These are phyloP conservation scores for Oryza glaberrima DNA, from an alignment of 176 grass and related monocot genomes.

Conservation along the genomic window DNA sequence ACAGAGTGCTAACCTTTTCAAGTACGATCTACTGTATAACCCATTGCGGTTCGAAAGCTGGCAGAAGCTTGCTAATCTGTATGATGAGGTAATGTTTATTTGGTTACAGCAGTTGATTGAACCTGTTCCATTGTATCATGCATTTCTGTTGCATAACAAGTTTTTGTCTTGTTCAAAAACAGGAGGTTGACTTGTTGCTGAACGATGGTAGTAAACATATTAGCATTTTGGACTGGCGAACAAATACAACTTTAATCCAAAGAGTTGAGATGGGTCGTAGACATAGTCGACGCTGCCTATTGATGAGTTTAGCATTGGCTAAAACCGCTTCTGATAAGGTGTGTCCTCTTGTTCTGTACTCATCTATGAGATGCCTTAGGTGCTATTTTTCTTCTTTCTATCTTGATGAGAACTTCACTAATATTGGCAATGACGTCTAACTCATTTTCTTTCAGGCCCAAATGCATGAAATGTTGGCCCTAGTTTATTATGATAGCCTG, in stretches of 20 bases:
- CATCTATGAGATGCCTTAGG: slow-evolving; percentile 16
- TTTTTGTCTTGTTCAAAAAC: slow-evolving; percentile 29
- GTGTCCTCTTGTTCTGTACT: slow-evolving; percentile 3
- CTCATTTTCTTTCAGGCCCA: slow-evolving; percentile 62
- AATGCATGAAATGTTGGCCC: slow-evolving; percentile 88
- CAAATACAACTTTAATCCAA: slow-evolving; percentile 69
- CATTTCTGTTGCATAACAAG: slow-evolving; percentile 33
- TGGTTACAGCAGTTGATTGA: slow-evolving; percentile 38
- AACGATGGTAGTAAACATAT: slow-evolving; percentile 99
- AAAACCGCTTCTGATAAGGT: slow-evolving; percentile 67
- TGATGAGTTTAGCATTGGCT: slow-evolving; percentile 80
- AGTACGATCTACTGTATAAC: slow-evolving; percentile 96
- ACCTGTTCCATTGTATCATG: slow-evolving; percentile 38
- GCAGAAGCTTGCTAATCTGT: slow-evolving; percentile 92
- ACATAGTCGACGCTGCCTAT: slow-evolving; percentile 79
- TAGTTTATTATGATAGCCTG: slow-evolving; percentile 94
- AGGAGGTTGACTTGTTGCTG: slow-evolving; percentile 96
- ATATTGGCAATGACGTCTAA: slow-evolving; percentile 16
- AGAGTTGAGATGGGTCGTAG: slow-evolving; percentile 90
- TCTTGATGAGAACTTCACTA: slow-evolving; percentile 17
- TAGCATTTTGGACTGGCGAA: slow-evolving; percentile 90
- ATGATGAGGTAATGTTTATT: slow-evolving; percentile 82
- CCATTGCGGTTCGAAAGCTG: slow-evolving; percentile 87
- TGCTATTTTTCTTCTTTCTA: slow-evolving; percentile 23
- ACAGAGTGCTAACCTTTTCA: slow-evolving; percentile 93